phyloP scores from a whole-genome alignment of 2,329 filamentous ascomycete species.

The Plenodomus tracheiphilus region DNA sequence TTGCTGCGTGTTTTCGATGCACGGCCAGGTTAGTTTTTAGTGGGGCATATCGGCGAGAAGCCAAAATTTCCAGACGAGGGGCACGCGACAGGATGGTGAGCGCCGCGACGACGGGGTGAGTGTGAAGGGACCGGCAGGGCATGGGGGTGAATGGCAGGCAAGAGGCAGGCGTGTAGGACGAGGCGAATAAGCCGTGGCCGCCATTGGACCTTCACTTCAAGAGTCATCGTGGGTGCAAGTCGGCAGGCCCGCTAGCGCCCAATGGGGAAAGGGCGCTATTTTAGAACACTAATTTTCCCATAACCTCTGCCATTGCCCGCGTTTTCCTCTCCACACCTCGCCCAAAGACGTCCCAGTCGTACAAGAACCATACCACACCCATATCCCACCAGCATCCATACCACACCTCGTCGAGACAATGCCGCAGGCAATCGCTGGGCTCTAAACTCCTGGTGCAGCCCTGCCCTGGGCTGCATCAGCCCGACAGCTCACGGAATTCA shows the following conservation, averaged over 20 bases:
- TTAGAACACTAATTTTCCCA: slow-evolving; percentile 28
- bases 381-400: slow-evolving; percentile 27
- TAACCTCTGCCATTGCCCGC: slow-evolving; percentile 30
- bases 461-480: slow-evolving; percentile 55
- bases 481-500: slow-evolving; percentile 77
- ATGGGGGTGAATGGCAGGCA: not conserved
- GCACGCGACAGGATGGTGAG: slow-evolving; percentile 25
- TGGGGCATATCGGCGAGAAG: slow-evolving; percentile 31
- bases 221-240: slow-evolving; percentile 25
- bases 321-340: slow-evolving; percentile 36
- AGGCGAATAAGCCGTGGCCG: slow-evolving; percentile 5
- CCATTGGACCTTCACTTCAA: slow-evolving; percentile 13
- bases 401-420: slow-evolving; percentile 51
- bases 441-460: slow-evolving; percentile 65
- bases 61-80: slow-evolving; percentile 20
- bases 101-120: slow-evolving; percentile 3
- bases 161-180: not conserved
- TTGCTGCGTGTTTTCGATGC: slow-evolving; percentile 29
- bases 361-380: slow-evolving; percentile 31
- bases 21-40: slow-evolving; percentile 32
- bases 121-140: slow-evolving; percentile 2
- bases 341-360: slow-evolving; percentile 48
- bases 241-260: slow-evolving; percentile 15
- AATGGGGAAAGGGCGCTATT: slow-evolving; percentile 19
- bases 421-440: slow-evolving; percentile 58